Evolutionary conservation across 768 basidiomycete genomes (phyloP), one percentile per base, ranked within the genome.

Genomic region (Agaricus blazei): DNA sequence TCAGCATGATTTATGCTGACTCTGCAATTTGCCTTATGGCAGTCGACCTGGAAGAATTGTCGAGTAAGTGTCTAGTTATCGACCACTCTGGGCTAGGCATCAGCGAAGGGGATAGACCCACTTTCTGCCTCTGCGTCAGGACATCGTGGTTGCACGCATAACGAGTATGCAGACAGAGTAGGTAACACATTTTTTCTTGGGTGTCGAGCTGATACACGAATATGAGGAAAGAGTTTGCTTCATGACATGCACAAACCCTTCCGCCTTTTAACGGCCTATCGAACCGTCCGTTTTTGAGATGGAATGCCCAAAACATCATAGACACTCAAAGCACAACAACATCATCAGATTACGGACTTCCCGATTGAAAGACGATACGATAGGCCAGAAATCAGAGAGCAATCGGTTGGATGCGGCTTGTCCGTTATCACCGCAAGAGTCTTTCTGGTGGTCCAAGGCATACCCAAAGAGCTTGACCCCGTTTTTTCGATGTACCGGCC

Each of bases 91-190:
- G 19, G 19, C 19, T 19, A 19, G 11, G 9, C 23, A n/a, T 7
- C 2, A 23, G 19, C 14, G 37, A 11, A n/a, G 6, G 28, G n/a
- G 1, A 31, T 3, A 5, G 9, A 31, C 28, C 12, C 40, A 55
- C 54, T 26, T 55, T 55, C n/a, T 55, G 54, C 42, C 54, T 48
- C 27, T 31, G 27, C 34, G 37, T 41, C 19, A 55, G 27, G 26
- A 48, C 27, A 3, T 55, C 54, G 27, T 55, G 54, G 23, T 28
- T 37, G 12, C 54, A 55, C 12, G 47, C 31, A 14, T 55, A 55
- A 11, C 54, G 46, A 38, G 54, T 55, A 24, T 55, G 40, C 9
- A 55, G 27, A 36, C 47, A 48, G 24, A 55, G 54, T 46, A 55
- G 34, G 15, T 55, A 43, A 29, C 54, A 55, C 54, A 55, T 55